Conservation (phyloP, 2,329 filamentous ascomycete species). For the Davidsoniella neocaledoniae region DNA sequence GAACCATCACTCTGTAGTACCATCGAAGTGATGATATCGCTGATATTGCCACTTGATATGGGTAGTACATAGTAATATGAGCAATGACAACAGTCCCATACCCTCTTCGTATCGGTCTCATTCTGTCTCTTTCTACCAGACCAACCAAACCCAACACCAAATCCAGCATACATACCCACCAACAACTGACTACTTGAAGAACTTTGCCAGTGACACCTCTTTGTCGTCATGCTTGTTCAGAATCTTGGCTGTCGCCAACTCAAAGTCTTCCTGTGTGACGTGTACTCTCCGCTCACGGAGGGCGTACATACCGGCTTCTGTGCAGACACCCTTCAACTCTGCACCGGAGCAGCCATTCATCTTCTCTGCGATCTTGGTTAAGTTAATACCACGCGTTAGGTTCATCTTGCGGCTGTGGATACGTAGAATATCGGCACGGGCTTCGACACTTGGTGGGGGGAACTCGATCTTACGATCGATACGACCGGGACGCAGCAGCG, state of each 20-base stretch:
- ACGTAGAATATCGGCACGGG: constrained; percentile 88
- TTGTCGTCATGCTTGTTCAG: constrained; percentile 99
- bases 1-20: no score
- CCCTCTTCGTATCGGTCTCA: no score
- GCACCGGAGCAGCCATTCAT: constrained; percentile 99
- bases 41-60: no score
- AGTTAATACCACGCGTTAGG: constrained; percentile 87
- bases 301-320: constrained; percentile 96
- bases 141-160: not conserved
- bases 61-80: no score
- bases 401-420: constrained; percentile 99
- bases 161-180: not conserved
- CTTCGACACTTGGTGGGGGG: constrained; percentile 88
- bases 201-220: constrained; percentile 76
- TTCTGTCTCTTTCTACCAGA: no score
- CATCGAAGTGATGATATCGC: no score
- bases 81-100: no score
- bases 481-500: constrained; percentile 82
- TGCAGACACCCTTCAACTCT: constrained; percentile 96
- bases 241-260: constrained; percentile 95
- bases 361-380: constrained; percentile 98
- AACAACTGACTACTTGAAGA: constrained; percentile 35
- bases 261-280: constrained; percentile 97
- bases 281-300: constrained; percentile 89
- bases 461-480: constrained; percentile 99